phyloP scores from a whole-genome alignment of 768 basidiomycete genomes.

The Sarcodon sp. region DNA sequence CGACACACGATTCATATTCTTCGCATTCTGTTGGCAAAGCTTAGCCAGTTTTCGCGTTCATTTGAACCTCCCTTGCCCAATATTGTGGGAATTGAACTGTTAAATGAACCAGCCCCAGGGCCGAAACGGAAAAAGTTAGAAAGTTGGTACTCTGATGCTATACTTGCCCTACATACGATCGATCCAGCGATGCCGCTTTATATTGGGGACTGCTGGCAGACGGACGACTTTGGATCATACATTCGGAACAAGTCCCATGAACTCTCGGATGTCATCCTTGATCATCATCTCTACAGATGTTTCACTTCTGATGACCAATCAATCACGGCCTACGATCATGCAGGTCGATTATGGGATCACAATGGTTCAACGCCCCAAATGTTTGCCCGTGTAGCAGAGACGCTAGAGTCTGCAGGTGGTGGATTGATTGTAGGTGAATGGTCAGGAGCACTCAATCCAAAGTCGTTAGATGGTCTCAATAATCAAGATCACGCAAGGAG shows the following conservation, averaged over 20 bases:
- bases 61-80: conserved; percentile 25
- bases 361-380: conserved; percentile 25
- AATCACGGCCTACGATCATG: conserved; percentile 42
- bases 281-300: conserved; percentile 79
- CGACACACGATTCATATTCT: conserved; percentile 36
- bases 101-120: conserved; percentile 46
- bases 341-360: conserved; percentile 28
- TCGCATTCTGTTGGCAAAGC: conserved; percentile 24
- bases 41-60: conserved; percentile 20
- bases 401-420: conserved; percentile 27
- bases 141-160: conserved; percentile 49
- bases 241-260: conserved; percentile 16
- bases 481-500: conserved; percentile 28
- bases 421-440: conserved; percentile 66
- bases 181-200: conserved; percentile 54
- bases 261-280: conserved; percentile 35
- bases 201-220: conserved; percentile 66
- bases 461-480: conserved; percentile 35
- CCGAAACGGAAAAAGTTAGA: conserved; percentile 35
- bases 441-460: conserved; percentile 63
- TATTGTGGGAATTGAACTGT: conserved; percentile 41
- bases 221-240: conserved; percentile 48
- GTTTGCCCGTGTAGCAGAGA: conserved; percentile 21
- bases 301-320: conserved; percentile 49
- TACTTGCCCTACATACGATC: conserved; percentile 35